Evolutionary conservation across 2,329 filamentous ascomycete genomes (phyloP).

Genomic region (Sclerotinia subarctica): DNA sequence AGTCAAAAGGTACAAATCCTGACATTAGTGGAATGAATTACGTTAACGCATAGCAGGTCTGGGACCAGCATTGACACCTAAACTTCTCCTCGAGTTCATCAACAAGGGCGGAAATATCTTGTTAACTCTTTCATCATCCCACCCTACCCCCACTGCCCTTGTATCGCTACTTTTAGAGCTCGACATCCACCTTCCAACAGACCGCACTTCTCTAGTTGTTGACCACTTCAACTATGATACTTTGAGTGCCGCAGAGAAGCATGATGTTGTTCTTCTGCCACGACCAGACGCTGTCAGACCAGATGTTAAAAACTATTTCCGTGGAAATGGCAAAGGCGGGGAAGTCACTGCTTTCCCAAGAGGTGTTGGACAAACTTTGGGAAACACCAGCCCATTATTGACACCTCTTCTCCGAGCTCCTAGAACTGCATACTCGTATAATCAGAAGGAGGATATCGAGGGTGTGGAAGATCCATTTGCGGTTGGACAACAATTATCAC

Average conservation of each 20-base stretch:
- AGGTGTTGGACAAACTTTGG: conserved; percentile 77
- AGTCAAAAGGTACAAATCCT: conserved; percentile 71
- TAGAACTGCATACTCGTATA: conserved; percentile 86
- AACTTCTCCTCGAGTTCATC: conserved; percentile 83
- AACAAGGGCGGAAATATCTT: conserved; percentile 91
- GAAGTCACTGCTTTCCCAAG: conserved; percentile 75
- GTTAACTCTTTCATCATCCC: conserved; percentile 72
- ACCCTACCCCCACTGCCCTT: conserved; percentile 67
- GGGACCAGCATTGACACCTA: conserved; percentile 82
- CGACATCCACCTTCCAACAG: conserved; percentile 81
- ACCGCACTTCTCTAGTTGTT: conserved; percentile 80
- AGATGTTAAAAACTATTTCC: conserved; percentile 76
- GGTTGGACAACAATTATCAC: conserved; percentile 74
- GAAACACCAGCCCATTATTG: conserved; percentile 70
- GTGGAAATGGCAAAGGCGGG: conserved; percentile 50
- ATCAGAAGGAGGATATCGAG: conserved; percentile 78
- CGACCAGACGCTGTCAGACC: conserved; percentile 62
- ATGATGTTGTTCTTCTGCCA: conserved; percentile 82
- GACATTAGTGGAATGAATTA: conserved; percentile 14
- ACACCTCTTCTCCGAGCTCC: conserved; percentile 80
- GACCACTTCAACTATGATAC: conserved; percentile 96
- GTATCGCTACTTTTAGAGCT: conserved; percentile 80
- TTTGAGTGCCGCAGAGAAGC: conserved; percentile 70
- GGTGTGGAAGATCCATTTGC: conserved; percentile 79
- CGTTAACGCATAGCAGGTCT: conserved; percentile 55